Evolutionary conservation across 805 yeast genomes (phyloP).

Genomic region (Starmera dryadoides): DNA sequence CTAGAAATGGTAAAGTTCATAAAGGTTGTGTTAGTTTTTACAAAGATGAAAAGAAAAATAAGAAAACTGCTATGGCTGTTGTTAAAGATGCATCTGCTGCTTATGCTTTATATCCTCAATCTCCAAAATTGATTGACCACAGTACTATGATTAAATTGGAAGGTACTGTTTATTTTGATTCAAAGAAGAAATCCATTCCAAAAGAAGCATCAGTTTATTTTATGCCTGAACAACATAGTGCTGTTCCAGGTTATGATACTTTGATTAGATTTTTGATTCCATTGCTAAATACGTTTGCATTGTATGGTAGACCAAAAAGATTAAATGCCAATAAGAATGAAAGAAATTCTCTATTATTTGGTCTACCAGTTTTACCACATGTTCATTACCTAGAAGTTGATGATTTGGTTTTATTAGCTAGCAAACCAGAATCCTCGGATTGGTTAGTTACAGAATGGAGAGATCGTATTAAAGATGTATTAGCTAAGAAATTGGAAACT

Average conservation of each 20-base stretch:
- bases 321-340: constrained; percentile 70
- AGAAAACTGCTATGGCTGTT: constrained; percentile 76
- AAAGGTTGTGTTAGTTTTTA: constrained; percentile 43
- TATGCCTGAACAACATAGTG: constrained; percentile 81
- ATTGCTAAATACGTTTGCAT: constrained; percentile 62
- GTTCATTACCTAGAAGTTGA: constrained; percentile 64
- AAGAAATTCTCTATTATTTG: constrained; percentile 61
- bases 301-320: constrained; percentile 77
- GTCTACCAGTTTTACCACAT: constrained; percentile 74
- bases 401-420: constrained; percentile 42
- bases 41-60: constrained; percentile 69
- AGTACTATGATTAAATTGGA: constrained; percentile 87
- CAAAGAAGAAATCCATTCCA: constrained; percentile 36
- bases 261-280: constrained; percentile 75
- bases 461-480: constrained; percentile 42
- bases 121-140: constrained; percentile 72
- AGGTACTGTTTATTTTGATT: constrained; percentile 63
- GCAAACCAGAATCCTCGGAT: constrained; percentile 24
- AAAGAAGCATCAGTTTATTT: constrained; percentile 60
- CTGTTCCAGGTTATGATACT: constrained; percentile 81
- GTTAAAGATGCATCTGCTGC: constrained; percentile 63
- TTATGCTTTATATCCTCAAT: constrained; percentile 89
- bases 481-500: constrained; percentile 43
- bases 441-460: constrained; percentile 65
- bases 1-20: constrained; percentile 34